phyloP scores from a whole-genome alignment of 179 eudicot genomes.

The Drosera spatulata region DNA sequence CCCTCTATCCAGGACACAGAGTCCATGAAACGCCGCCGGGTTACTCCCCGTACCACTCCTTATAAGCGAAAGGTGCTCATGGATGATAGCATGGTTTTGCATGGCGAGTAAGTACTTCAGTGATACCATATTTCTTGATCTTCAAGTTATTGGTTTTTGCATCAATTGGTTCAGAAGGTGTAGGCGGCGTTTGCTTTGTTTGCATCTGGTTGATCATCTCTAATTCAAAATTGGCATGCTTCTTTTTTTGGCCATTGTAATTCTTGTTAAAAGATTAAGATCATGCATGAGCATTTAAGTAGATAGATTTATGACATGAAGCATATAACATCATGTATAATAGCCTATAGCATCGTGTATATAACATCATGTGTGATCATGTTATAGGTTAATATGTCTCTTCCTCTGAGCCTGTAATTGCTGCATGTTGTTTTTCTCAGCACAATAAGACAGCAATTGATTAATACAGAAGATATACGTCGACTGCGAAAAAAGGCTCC shows the following conservation, averaged over 20 bases:
- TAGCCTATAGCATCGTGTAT: too few relatives aligned
- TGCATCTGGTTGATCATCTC: too few relatives aligned
- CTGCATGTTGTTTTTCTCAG: slow-evolving; percentile 20
- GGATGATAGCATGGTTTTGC: slow-evolving; percentile 85
- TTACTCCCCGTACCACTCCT: slow-evolving; percentile 36
- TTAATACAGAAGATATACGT: slow-evolving; percentile 78
- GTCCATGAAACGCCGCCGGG: slow-evolving; percentile 51
- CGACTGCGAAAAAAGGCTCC: slow-evolving; percentile 96
- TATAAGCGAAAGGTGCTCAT: slow-evolving; percentile 68
- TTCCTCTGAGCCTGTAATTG: neutral
- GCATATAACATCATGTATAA: too few relatives aligned
- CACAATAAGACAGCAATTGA: slow-evolving; percentile 74
- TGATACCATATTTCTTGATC: neutral
- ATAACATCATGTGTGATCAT: neutral
- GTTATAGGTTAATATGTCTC: neutral
- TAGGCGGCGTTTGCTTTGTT: too few relatives aligned
- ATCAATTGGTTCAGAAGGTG: too few relatives aligned
- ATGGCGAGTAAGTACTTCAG: slow-evolving; percentile 80
- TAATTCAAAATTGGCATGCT: too few relatives aligned
- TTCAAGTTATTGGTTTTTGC: neutral
- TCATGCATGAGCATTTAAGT: too few relatives aligned
- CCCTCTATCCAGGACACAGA: slow-evolving; percentile 26
- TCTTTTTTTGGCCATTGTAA: too few relatives aligned
- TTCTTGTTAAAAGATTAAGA: too few relatives aligned
- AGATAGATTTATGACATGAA: too few relatives aligned